Percentiles rank a stretch among this genome's conserved stretches.
Evolutionary conservation across 306 rosid species (phyloP).

Genomic region (Pueraria montana): DNA sequence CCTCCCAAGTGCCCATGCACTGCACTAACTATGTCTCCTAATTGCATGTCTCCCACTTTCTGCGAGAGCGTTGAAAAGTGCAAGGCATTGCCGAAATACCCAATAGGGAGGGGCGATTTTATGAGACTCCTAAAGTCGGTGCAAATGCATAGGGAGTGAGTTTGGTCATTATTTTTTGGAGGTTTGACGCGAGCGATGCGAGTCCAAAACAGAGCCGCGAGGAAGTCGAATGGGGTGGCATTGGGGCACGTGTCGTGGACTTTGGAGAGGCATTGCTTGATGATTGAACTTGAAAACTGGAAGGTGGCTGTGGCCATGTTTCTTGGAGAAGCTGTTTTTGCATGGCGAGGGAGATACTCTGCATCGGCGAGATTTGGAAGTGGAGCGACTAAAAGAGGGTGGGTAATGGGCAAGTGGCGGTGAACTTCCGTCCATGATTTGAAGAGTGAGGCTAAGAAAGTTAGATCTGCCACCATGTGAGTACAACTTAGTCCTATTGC

Average conservation of each 20-base stretch:
- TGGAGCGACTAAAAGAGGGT: constrained; percentile 50
- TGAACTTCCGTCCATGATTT: constrained; percentile 68
- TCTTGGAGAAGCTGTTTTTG: constrained; percentile 23
- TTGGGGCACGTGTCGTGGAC: constrained; percentile 44
- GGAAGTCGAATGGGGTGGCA: constrained; percentile 74
- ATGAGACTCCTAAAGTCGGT: constrained; percentile 55
- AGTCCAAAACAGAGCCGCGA: constrained; percentile 70
- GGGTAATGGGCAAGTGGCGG: constrained; percentile 46
- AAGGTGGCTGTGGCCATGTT: constrained; percentile 65
- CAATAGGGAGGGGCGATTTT: constrained; percentile 48
- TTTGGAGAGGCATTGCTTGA: constrained; percentile 46
- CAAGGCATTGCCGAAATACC: constrained; percentile 74
- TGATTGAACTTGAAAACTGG: constrained; percentile 63
- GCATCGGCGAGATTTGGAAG: neutral
- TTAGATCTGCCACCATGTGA: constrained; percentile 75
- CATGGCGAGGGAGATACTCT: constrained; percentile 35
- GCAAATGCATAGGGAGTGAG: constrained; percentile 62
- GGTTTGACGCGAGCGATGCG: constrained; percentile 54
- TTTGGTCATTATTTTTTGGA: neutral
- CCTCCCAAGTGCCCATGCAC: constrained; percentile 58
- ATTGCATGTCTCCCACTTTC: constrained; percentile 20
- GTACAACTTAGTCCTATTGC: constrained; percentile 78
- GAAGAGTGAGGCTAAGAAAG: constrained; percentile 54
- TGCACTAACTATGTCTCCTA: constrained; percentile 43
- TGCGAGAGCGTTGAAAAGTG: constrained; percentile 60